Conservation (phyloP, 495 filamentous ascomycete genomes). For the Annulohypoxylon stygium region DNA sequence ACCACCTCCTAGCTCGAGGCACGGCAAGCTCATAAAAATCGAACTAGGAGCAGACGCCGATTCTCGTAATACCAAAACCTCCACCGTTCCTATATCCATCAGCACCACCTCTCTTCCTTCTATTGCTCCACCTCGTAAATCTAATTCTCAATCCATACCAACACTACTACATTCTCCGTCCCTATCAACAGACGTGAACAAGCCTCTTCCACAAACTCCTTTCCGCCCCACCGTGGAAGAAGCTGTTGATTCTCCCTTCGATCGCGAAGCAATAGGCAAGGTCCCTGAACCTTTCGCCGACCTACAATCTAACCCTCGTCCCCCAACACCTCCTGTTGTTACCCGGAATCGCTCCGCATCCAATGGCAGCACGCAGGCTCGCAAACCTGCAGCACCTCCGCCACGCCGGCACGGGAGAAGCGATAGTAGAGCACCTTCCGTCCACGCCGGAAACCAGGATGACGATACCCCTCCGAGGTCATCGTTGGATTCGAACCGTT, state of each 20-base stretch:
- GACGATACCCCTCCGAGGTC: conserved; percentile 56
- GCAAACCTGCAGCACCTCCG: conserved; percentile 63
- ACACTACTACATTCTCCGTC: conserved; percentile 22
- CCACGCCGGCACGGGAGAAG: conserved; percentile 60
- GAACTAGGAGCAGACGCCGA: conserved; percentile 49
- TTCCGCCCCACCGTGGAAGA: conserved; percentile 57
- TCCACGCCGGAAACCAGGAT: conserved; percentile 42
- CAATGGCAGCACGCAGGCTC: conserved; percentile 48
- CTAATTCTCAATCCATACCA: conserved; percentile 26
- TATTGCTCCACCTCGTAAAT: conserved; percentile 44
- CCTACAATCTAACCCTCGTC: conserved; percentile 45
- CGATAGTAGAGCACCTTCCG: conserved; percentile 54
- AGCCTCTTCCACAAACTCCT: conserved; percentile 61
- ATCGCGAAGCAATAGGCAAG: conserved; percentile 61
- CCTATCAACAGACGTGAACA: conserved; percentile 61
- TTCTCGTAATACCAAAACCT: conserved; percentile 33
- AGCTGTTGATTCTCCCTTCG: conserved; percentile 57
- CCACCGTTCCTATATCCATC: conserved; percentile 43
- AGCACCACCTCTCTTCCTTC: conserved; percentile 43
- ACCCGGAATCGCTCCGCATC: conserved; percentile 52
- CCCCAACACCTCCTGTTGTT: conserved; percentile 49
- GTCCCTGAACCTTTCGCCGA: conserved; percentile 55
- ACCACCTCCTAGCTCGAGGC: conserved; percentile 72
- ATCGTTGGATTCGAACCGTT: conserved; percentile 59
- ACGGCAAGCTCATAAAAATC: conserved; percentile 74